phyloP scores from a whole-genome alignment of 1,284 basidiomycete species.

The Tilletia setariae region DNA sequence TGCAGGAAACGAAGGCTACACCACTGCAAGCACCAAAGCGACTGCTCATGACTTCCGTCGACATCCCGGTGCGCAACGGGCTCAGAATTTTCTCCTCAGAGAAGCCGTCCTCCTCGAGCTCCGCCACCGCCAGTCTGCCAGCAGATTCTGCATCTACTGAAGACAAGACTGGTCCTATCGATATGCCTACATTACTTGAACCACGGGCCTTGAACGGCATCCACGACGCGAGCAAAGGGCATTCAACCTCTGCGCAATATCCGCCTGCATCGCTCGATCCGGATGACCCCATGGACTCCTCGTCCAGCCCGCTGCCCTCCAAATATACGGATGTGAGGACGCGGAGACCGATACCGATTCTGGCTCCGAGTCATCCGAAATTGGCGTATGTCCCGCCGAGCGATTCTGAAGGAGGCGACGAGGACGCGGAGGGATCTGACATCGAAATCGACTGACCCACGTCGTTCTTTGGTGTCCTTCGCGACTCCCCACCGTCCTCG shows the following conservation, averaged over 20 bases:
- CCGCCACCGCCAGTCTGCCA: background rate
- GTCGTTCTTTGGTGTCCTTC: background rate
- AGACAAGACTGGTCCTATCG: background rate
- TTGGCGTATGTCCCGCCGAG: background rate
- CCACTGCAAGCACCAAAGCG: background rate
- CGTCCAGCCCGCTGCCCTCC: background rate
- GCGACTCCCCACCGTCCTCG: background rate
- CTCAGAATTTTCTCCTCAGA: background rate
- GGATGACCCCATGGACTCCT: no score
- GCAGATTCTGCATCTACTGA: background rate
- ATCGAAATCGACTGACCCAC: background rate
- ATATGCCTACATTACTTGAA: background rate
- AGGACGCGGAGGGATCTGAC: constrained; percentile 6
- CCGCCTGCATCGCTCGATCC: no score
- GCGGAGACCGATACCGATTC: background rate
- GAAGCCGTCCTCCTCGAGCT: no score
- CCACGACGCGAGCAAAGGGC: no score
- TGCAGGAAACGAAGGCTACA: background rate
- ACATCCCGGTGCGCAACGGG: background rate
- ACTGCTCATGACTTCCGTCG: background rate
- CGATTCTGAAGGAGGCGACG: constrained; percentile 10
- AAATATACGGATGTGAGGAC: background rate
- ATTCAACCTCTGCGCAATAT: no score
- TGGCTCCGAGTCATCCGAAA: background rate
- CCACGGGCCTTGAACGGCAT: background rate